phyloP scores from a whole-genome alignment of 352 stramenopile genomes.

The Stramenopiles sp. region DNA sequence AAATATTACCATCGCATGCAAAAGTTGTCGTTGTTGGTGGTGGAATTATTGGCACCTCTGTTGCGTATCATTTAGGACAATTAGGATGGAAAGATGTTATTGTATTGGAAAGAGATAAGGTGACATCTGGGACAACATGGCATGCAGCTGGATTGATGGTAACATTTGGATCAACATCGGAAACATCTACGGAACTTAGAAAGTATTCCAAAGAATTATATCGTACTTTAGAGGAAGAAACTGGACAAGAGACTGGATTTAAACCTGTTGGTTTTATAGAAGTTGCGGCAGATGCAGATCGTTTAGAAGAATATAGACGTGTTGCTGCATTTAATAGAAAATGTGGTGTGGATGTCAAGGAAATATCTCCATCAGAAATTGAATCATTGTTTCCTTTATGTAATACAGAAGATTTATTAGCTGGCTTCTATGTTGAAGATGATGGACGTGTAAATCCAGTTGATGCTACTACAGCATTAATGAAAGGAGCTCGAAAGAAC shows the following conservation, averaged over 20 bases:
- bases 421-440: too few relatives aligned
- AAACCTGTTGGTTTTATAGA: slow-evolving; percentile 32
- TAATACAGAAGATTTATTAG: too few relatives aligned
- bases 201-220: slow-evolving; percentile 35
- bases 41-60: slow-evolving; percentile 18
- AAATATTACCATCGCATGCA: slow-evolving; percentile 13
- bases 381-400: too few relatives aligned
- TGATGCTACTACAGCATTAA: too few relatives aligned
- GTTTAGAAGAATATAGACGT: slow-evolving; percentile 29
- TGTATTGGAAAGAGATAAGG: too few relatives aligned
- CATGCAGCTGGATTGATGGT: slow-evolving; percentile 32
- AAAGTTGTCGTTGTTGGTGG: slow-evolving; percentile 21
- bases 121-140: neutral
- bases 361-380: too few relatives aligned
- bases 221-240: slow-evolving; percentile 28
- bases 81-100: slow-evolving; percentile 18
- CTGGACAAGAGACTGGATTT: slow-evolving; percentile 28
- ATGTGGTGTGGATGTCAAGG: slow-evolving; percentile 29
- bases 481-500: too few relatives aligned
- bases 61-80: slow-evolving; percentile 19
- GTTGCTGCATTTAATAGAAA: slow-evolving; percentile 33
- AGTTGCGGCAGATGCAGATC: slow-evolving; percentile 22
- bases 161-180: slow-evolving; percentile 30
- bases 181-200: slow-evolving; percentile 28
- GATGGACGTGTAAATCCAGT: too few relatives aligned